Evolutionary conservation across 371 early-diverging fungal genomes (phyloP).

Genomic region (Mucor indicus): DNA sequence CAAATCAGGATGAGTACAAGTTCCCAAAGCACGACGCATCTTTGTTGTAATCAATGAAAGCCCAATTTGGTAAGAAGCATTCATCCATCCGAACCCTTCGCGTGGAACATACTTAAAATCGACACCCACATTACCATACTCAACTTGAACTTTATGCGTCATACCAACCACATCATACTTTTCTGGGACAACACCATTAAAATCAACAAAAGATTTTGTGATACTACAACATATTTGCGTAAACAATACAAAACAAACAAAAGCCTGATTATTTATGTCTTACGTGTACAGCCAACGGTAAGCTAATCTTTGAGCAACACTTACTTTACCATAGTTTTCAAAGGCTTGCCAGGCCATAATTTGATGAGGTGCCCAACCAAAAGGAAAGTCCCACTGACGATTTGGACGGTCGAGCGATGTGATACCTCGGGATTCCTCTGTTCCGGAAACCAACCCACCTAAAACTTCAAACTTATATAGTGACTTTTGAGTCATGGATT

Average conservation of each 20-base stretch:
- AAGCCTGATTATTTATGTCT: slow-evolving; percentile 2
- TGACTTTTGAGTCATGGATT: slow-evolving; percentile 34
- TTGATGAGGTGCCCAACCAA: slow-evolving; percentile 96
- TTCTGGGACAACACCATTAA: slow-evolving; percentile 96
- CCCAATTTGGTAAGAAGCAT: slow-evolving; percentile 86
- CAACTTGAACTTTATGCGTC: slow-evolving; percentile 90
- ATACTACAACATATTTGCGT: slow-evolving; percentile 42
- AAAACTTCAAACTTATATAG: slow-evolving; percentile 71
- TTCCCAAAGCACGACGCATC: slow-evolving; percentile 75
- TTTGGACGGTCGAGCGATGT: slow-evolving; percentile 77
- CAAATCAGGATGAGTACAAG: slow-evolving; percentile 71
- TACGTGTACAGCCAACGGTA: slow-evolving; percentile 91
- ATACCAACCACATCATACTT: slow-evolving; percentile 93
- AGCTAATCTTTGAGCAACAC: slow-evolving; percentile 71
- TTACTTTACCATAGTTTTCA: slow-evolving; percentile 69
- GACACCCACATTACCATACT: slow-evolving; percentile 92
- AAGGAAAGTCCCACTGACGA: slow-evolving; percentile 93
- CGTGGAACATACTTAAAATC: slow-evolving; percentile 94
- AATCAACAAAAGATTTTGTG: slow-evolving; percentile 93
- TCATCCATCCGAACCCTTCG: slow-evolving; percentile 99
- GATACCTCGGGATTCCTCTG: slow-evolving; percentile 72
- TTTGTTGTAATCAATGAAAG: slow-evolving; percentile 64
- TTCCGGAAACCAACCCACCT: slow-evolving; percentile 83
- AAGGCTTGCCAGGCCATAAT: slow-evolving; percentile 91
- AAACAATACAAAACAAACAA: neutral